Evolutionary conservation across 148 eudicot species (phyloP), one percentile per base, ranked within the genome.

Genomic region (Chenopodium suecicum): DNA sequence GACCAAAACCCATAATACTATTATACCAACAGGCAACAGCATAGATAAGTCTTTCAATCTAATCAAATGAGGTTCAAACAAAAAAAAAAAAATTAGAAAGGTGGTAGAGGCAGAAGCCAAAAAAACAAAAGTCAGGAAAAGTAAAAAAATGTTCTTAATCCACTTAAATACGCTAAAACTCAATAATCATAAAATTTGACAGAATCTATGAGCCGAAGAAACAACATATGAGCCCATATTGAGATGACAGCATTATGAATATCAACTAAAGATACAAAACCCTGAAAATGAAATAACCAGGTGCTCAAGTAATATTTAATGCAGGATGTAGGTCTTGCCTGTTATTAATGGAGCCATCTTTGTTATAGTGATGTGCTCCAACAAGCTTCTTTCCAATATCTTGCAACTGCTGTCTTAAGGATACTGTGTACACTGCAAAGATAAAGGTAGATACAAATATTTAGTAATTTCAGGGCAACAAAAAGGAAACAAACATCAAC

Each of bases 361-460:
- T 93, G 87, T 93, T 93, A 79, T 90, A 91, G 85, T 89, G 92
- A 75, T 93, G 97, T 19, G 90, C 91, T 65, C 93, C 94, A 73
- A 93, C 90, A 62, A 93, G 92, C 85, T 89, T 93, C 87, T 91
- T 91, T 46, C 93, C 94, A 41, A 88, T 82, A 83, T 91, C 97
- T 83, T 93, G 97, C 76, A 93, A 83, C 78, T 93, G 97, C 79
- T 89, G 93, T 74, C 94, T 85, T 68, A 93, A 85, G 68, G 97
- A 90, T 31, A 84, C 94, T 6, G 94, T 89, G 78, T 91, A 91
- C 14, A 93, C 97, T 93, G 81, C 82, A 84, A 81, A 82, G 72
- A 17, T 20, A 70, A 19, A 44, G 70, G 20, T 22, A 58, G 29
- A 76, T 37, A 54, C 54, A 3, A 44, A 23, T 25, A 37, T 50